phyloP scores from a whole-genome alignment of 257 asterid species.

The Pogostemon cablin region DNA sequence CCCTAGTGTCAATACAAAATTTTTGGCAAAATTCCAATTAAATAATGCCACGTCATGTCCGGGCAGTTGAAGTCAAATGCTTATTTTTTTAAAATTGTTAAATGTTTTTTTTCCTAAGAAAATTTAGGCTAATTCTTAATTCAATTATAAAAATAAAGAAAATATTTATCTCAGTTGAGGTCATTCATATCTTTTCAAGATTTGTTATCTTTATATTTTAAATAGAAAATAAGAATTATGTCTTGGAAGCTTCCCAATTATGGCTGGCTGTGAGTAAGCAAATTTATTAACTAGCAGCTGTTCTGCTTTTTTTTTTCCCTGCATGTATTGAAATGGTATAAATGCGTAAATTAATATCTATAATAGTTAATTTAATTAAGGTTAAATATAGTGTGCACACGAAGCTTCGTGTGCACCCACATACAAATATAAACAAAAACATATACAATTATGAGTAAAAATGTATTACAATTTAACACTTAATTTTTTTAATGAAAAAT shows the following conservation, averaged over 20 bases:
- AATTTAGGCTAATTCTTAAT: no score
- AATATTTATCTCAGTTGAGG: no score
- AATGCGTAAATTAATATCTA: neutral
- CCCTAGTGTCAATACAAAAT: slow-evolving; percentile 2
- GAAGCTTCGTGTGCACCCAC: no score
- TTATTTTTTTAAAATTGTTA: neutral
- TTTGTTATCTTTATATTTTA: neutral
- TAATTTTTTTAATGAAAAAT: no score
- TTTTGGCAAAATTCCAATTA: neutral
- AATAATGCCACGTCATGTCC: neutral
- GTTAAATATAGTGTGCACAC: no score
- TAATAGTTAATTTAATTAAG: neutral
- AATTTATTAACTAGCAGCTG: slow-evolving; percentile 21
- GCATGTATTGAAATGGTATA: neutral
- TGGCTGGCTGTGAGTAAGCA: neutral
- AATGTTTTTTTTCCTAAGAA: no score
- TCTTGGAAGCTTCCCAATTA: slow-evolving; percentile 19
- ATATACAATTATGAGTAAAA: no score
- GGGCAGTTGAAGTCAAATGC: neutral
- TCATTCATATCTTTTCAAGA: no score
- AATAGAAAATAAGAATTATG: neutral
- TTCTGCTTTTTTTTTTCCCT: neutral
- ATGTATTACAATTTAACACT: no score
- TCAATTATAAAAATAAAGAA: no score
- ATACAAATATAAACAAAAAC: no score